Base-by-base conservation (phyloP, 2,329 filamentous ascomycete species). In the Sphaceloma murrayae region DNA sequence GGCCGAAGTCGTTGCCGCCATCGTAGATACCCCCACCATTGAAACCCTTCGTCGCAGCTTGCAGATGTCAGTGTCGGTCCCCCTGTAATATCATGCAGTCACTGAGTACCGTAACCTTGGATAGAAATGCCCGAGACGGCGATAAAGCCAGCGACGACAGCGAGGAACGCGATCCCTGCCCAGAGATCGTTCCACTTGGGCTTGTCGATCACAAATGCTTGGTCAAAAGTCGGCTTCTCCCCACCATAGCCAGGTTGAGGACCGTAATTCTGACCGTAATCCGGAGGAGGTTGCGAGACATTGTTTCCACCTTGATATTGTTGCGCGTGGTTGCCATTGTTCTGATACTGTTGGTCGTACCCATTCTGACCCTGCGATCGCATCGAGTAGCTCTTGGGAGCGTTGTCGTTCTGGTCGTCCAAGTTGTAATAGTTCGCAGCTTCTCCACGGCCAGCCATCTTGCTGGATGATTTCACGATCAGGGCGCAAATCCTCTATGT, bases 151-250 rank as follows among this genome's bases (percentile, higher is more conserved):
- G 73, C 64, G 57, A 82, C 81, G 17, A 82, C 78, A 13, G 75
- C 62, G 27, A 91, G 69, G 53, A 93, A 75, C 57, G 95, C 67
- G 30, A 93, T 66, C 3, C 82, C 87, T 3, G 88, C 88, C 89
- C 88, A 95, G 18, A 84, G 59, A 60, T 96, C 89, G 56, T 95
- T 85, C 66, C 74, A 94, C 62, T 89, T 93, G n/a, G 86, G 86
- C 51, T 70, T 79, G 42, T 85, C 75, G 43, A 95, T 63, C 63
- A 81, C 81, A 70, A 96, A 95, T 1, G 79, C 76, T 57, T 95
- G 75, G 14, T 89, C 78, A 58, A 93, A 95, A 11, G 58, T 67
- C 34, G 66, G 63, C 58, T 74, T 72, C 50, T 67, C 65, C 38
- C 67, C 65, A 30, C 51, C 49, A 17, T 58, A 45, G 29, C 47